Percentiles rank a stretch among this genome's conserved stretches.
Evolutionary conservation across 1,284 basidiomycete genomes (phyloP).

Genomic region (Leccinum subrobustum): DNA sequence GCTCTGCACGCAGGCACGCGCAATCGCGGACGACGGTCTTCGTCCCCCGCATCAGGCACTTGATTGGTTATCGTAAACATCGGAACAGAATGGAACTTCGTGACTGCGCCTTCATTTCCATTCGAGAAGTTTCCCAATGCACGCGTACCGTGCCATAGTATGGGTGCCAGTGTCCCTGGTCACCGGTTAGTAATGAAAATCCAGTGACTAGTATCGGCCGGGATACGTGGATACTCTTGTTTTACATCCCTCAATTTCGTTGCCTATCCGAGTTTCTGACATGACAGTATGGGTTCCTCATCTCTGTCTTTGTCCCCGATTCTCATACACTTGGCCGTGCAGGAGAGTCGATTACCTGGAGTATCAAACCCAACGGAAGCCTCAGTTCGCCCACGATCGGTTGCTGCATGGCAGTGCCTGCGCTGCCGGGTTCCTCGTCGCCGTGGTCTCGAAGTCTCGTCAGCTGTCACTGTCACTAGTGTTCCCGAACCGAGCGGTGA

Average conservation of each 20-base stretch:
- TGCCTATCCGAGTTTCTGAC: not conserved
- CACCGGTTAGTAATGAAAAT: not conserved
- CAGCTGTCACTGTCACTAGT: not conserved
- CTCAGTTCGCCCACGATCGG: not conserved
- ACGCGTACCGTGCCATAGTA: not conserved
- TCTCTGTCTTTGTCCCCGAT: slow-evolving; percentile 4
- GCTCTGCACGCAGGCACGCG: not conserved
- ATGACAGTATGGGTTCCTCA: not conserved
- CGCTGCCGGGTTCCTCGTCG: not conserved
- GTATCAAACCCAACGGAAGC: not conserved
- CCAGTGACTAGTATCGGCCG: not conserved
- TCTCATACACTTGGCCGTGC: slow-evolving; percentile 7
- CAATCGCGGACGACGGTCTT: not conserved
- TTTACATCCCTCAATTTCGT: not conserved
- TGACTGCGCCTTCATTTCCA: not conserved
- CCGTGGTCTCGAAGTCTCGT: not conserved
- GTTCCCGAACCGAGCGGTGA: not conserved
- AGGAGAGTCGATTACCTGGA: not conserved
- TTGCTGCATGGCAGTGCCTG: too few species aligned
- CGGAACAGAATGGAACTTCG: not conserved
- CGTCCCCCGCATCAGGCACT: not conserved
- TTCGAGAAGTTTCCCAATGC: not conserved
- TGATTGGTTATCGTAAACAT: not conserved
- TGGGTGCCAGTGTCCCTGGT: not conserved
- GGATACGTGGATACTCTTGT: not conserved